Evolutionary conservation across 495 filamentous ascomycete genomes (phyloP), one percentile per base, ranked within the genome.

Genomic region (Pyrenula aspistea): DNA sequence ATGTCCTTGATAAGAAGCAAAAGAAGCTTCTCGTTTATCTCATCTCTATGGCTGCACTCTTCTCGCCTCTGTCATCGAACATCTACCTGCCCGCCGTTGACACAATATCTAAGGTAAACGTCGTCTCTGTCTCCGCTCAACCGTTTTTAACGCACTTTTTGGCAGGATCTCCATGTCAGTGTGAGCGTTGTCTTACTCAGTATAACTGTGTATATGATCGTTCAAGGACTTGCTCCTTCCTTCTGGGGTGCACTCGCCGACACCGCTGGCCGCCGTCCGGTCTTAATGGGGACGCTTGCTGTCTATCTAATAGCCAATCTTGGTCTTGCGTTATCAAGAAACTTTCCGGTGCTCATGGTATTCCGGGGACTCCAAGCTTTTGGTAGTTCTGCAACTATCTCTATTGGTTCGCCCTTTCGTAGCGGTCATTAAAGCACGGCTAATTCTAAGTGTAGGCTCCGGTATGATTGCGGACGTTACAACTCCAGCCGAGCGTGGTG

Each of bases 81-180:
- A 88, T 90, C 49, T 93, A 93, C 66, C 89, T 90, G 58, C 87
- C 87, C 2, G 83, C 84, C 1, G 71, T 92, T 21, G 66, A 63
- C 8, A 60, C 57, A 2, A 65, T 73, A 15, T 69, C 71, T 21
- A 59, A 55, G 50, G 71, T 71, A 2, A 55, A n/a, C 15, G 65
- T 19, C 21, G 10, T 25, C 10, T 19, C 1, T 2, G n/a, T 22
- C 25, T 21, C 21, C 48, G 20, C 50, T 47, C 22, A 53, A 56
- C 19, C 2, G 59, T 25, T 11, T 15, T 49, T n/a, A 42, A 42
- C 15, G 15, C 15, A 8, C 48, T 11, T 12, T 49, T 11, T 8
- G 15, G 15, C 15, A 42, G 31, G 31, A 42, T 42, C 31, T 42
- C 15, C 31, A 42, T 42, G 31, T 42, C 15, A 42, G 31, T 42